A percentile compares a stretch with the other conserved stretches of the same genome.
These are phyloP conservation scores for Kwoniella dendrophila DNA, from an alignment of 768 basidiomycete genomes.

Conservation along the genomic window DNA sequence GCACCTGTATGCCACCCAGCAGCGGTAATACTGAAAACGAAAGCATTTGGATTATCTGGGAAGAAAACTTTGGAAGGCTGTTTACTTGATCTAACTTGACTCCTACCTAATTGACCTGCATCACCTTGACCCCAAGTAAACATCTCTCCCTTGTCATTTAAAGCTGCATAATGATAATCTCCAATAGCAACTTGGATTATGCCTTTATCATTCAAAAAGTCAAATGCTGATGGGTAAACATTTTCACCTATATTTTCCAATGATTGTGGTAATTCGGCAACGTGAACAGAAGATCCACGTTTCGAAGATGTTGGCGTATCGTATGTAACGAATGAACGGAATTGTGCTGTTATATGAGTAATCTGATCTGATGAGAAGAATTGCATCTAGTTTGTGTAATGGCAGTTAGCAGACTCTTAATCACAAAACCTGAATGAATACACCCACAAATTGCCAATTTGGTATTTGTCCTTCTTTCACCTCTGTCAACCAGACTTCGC, in stretches of 20 bases:
- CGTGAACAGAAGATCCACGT: conserved; percentile 18
- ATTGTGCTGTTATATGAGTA: conserved; percentile 79
- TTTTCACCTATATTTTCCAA: conserved; percentile 55
- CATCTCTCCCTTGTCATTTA: conserved; percentile 74
- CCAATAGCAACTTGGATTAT: conserved; percentile 88
- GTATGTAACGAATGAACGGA: conserved; percentile 70
- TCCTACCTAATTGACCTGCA: conserved; percentile 80
- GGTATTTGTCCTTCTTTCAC: conserved; percentile 23
- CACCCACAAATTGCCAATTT: conserved; percentile 69
- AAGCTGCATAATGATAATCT: conserved; percentile 87
- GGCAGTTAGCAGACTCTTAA: conserved; percentile 10
- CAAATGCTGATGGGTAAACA: conserved; percentile 65
- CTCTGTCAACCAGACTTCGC: conserved; percentile 48
- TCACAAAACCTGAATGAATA: not conserved
- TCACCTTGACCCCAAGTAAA: conserved; percentile 80
- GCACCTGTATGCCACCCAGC: conserved; percentile 92
- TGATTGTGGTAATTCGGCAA: conserved; percentile 72
- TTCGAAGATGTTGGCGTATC: conserved; percentile 30
- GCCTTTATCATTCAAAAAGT: conserved; percentile 71
- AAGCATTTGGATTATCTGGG: conserved; percentile 56
- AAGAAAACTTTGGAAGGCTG: conserved; percentile 53
- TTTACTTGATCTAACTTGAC: conserved; percentile 61
- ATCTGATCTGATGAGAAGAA: conserved; percentile 43
- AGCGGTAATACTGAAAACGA: conserved; percentile 78
- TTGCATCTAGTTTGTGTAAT: conserved; percentile 33